Percentiles rank a stretch among this genome's conserved stretches.
These are phyloP conservation scores for Kluyveromyces wickerhamii DNA, from an alignment of 805 yeast species.

Conservation along the genomic window DNA sequence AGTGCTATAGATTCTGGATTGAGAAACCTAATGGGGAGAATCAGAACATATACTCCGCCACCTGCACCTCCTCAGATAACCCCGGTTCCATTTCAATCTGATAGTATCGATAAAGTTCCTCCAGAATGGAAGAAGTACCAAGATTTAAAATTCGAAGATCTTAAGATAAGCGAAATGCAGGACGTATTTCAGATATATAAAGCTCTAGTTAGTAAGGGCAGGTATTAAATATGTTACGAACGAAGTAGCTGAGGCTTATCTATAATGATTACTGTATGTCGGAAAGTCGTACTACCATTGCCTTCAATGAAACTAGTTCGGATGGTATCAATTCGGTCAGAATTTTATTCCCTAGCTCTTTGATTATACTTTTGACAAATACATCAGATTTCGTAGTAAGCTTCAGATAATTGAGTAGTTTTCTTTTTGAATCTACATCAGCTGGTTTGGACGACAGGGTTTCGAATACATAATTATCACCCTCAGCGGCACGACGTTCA, in stretches of 20 bases:
- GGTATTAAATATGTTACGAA: too few species aligned
- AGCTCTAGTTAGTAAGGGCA: conserved; percentile 8
- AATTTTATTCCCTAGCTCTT: conserved; percentile 11
- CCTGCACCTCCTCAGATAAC: conserved; percentile 4
- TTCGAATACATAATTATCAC: conserved; percentile 33
- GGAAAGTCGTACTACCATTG: too few species aligned
- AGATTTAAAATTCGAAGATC: conserved; percentile 23
- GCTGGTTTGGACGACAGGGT: conserved; percentile 47
- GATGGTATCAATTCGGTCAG: neutral
- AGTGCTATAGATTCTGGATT: conserved; percentile 26
- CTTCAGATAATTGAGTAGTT: conserved; percentile 43
- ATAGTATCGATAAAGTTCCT: conserved; percentile 5
- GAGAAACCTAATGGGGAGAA: conserved; percentile 24
- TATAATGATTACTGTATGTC: too few species aligned
- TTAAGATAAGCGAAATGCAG: conserved; percentile 21
- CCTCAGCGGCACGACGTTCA: conserved; percentile 24
- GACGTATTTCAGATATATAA: conserved; percentile 27
- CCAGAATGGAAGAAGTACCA: conserved; percentile 18
- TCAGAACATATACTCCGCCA: conserved; percentile 28
- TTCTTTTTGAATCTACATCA: conserved; percentile 41
- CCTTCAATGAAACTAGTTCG: neutral
- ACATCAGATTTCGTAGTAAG: conserved; percentile 24
- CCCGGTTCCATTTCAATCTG: neutral
- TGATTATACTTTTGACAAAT: conserved; percentile 16
- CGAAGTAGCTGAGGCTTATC: too few species aligned